Conservation (phyloP, 2,329 filamentous ascomycete species). For the Penicillium sp. region DNA sequence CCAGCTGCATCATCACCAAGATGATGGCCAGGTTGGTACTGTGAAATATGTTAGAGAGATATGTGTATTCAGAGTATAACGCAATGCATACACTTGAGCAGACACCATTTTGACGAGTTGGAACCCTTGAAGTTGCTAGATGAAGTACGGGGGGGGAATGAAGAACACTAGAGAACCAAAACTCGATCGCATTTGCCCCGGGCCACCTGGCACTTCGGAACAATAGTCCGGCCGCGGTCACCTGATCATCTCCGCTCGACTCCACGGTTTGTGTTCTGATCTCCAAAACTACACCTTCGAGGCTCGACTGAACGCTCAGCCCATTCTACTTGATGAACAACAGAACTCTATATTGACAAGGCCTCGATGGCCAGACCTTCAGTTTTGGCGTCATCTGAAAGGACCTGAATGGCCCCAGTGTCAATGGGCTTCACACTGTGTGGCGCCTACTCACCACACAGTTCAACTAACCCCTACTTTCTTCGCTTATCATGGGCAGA, state of each 20-base stretch:
- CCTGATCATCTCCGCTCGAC: conserved; percentile 2
- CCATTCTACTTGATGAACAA: background rate
- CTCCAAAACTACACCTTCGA: background rate
- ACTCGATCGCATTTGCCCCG: conserved; percentile 6
- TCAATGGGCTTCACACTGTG: conserved; percentile 7
- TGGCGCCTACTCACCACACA: background rate
- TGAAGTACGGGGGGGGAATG: conserved; percentile 10
- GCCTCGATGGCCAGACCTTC: background rate
- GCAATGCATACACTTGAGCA: conserved; percentile 57
- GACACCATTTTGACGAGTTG: conserved; percentile 56
- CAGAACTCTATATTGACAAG: background rate
- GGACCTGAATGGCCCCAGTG: conserved; percentile 1
- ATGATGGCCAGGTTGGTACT: conserved; percentile 93
- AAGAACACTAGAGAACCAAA: conserved; percentile 9
- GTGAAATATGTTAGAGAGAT: conserved; percentile 20
- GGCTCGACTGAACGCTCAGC: background rate
- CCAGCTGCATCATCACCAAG: conserved; percentile 96
- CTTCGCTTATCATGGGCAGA: background rate
- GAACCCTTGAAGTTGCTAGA: conserved; percentile 13
- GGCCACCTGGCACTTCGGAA: conserved; percentile 22
- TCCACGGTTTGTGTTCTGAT: background rate
- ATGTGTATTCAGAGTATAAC: background rate
- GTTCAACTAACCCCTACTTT: background rate
- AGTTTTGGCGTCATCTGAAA: background rate
- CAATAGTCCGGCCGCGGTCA: conserved; percentile 9